Base-by-base conservation (phyloP, 805 yeast species). In the Peterozyma xylosa region DNA sequence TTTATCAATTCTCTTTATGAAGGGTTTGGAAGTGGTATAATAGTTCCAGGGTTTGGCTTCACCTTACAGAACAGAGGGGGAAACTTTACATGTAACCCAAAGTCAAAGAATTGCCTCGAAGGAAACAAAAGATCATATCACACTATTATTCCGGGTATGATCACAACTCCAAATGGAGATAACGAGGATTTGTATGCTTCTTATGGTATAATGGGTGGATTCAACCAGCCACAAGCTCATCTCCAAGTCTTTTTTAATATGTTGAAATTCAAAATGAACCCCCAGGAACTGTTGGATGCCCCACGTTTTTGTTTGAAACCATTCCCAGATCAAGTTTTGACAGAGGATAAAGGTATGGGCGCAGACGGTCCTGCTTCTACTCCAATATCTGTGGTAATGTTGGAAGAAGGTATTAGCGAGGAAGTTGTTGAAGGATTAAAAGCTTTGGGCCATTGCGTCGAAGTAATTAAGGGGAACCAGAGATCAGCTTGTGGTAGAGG, bases 151-250 rank as follows among this genome's bases (percentile, higher is more conserved):
- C 95, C 95, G 1, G 86, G 88, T 0, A 73, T 86, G 80, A 74
- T 86, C 30, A 86, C 95, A 11, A 59, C 65, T 2, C 65, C 64
- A 4, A 47, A 45, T 3, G 56, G 57, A 41, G 64, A 60, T 30
- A 48, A 47, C 5, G 70, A 64, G 27, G 75, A 74, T 27, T 60
- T 86, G n/a, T 80, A 70, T 53, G 88, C 89, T 1, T 64, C 82
- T n/a, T 81, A 71, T 52, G 93, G 91, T 41, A 85, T 82, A 48
- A 85, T 84, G 88, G 95, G 95, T 14, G 95, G 91, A 0, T 86
- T 79, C 64, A 84, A 81, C 67, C 95, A 86, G 59, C 95, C 95
- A 2, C 87, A 83, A 53, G 90, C 90, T 2, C 95, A 86, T 52
- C 78, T 86, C 6, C 91, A 84, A 58, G 90, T 83, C 33, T 80